A percentile compares a stretch with the other conserved stretches of the same genome.
Conservation (phyloP, 1,284 basidiomycete genomes). For the Trametes polyzona region DNA sequence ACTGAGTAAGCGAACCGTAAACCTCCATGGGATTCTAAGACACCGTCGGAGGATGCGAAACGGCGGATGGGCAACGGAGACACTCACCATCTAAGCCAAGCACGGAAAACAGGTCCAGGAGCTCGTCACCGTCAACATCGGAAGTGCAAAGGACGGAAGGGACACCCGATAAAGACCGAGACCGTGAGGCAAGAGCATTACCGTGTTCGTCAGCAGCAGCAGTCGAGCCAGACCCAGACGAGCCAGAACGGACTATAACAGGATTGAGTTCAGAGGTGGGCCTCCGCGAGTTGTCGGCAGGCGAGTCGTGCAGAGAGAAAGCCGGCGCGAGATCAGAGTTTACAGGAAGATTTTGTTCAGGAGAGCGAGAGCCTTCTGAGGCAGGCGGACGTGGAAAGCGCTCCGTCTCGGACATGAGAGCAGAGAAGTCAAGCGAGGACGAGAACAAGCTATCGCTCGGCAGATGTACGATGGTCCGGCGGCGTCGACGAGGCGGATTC, state of each 20-base stretch:
- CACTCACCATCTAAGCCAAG: constrained; percentile 37
- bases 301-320: constrained; percentile 16
- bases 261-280: neutral
- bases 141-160: neutral
- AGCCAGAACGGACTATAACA: constrained; percentile 19
- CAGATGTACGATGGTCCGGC: constrained; percentile 33
- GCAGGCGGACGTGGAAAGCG: constrained; percentile 19
- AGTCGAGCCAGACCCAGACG: constrained; percentile 10
- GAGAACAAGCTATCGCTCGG: constrained; percentile 42
- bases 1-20: neutral
- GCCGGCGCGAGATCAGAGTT: constrained; percentile 18
- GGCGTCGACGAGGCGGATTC: constrained; percentile 29
- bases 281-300: neutral
- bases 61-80: neutral
- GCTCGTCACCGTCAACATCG: constrained; percentile 31
- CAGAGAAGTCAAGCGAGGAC: constrained; percentile 38
- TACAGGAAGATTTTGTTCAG: neutral
- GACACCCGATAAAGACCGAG: constrained; percentile 3
- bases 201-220: constrained; percentile 5
- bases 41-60: neutral
- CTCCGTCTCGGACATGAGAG: constrained; percentile 28
- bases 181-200: neutral
- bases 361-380: constrained; percentile 16
- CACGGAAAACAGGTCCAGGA: constrained; percentile 36
- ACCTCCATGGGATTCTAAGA: too few relatives aligned